Evolutionary conservation across 2,329 filamentous ascomycete species (phyloP).

Genomic region (Catunica adiposa): DNA sequence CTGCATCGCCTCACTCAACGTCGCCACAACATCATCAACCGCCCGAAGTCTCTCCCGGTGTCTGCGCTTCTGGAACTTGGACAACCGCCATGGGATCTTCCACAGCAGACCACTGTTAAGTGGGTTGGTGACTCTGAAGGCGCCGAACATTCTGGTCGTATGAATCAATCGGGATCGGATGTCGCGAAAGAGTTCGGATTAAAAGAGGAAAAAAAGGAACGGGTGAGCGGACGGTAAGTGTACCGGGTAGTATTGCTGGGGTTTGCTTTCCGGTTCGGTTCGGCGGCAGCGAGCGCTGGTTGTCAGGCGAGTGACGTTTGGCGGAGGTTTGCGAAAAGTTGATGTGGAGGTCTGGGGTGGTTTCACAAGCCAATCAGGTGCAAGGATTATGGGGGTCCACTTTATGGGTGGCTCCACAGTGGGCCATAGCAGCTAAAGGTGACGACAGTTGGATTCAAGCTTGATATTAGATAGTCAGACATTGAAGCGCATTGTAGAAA

Average conservation of each 20-base stretch:
- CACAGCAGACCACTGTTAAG: constrained; percentile 71
- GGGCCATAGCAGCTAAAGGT: background rate
- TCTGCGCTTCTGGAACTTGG: constrained; percentile 73
- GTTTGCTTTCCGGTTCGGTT: too few species aligned
- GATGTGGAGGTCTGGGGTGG: background rate
- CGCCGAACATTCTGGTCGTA: constrained; percentile 51
- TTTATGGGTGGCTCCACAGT: background rate
- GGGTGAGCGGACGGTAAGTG: too few species aligned
- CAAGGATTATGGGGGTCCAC: background rate
- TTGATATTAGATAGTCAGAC: background rate
- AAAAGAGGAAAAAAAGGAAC: too few species aligned
- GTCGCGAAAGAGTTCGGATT: too few species aligned
- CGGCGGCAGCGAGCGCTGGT: background rate
- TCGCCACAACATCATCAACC: constrained; percentile 76
- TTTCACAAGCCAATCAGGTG: background rate
- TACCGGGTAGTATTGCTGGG: too few species aligned
- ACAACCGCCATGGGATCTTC: constrained; percentile 97
- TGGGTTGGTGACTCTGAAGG: constrained; percentile 63
- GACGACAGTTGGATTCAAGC: background rate
- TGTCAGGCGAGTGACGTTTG: background rate
- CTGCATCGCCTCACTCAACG: constrained; percentile 60
- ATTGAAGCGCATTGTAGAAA: too few species aligned
- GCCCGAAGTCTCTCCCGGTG: constrained; percentile 68
- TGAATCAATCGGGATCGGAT: background rate
- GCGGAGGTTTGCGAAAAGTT: constrained; percentile 2